Conservation (phyloP, 306 rosid genomes). For the Pterocarpus santalinus region DNA sequence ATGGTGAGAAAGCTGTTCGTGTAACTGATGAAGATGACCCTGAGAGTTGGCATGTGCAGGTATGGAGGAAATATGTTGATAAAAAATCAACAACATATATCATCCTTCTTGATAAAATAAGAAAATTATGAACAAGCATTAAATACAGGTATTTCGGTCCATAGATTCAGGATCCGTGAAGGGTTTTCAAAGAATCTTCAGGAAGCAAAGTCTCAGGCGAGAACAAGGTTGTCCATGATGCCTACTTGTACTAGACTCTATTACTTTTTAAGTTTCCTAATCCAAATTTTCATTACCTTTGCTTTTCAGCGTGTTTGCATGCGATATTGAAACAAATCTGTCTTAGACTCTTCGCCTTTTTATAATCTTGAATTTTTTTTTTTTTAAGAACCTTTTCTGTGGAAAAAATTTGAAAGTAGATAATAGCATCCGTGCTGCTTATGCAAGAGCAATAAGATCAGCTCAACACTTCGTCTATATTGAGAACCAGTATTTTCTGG, state of each 20-base stretch:
- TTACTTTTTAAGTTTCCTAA: conserved; percentile 19
- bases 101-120: conserved; percentile 16
- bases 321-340: conserved; percentile 13
- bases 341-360: background rate
- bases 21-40: conserved; percentile 62
- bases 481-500: conserved; percentile 75
- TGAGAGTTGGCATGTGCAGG: conserved; percentile 83
- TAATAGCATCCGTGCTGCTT: conserved; percentile 74
- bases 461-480: conserved; percentile 75
- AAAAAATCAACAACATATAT: background rate
- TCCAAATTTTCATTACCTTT: conserved; percentile 16
- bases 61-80: conserved; percentile 42
- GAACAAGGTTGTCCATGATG: conserved; percentile 39
- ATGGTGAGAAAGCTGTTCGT: conserved; percentile 54
- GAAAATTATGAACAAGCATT: conserved; percentile 43
- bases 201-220: conserved; percentile 74
- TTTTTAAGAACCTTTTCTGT: conserved; percentile 69
- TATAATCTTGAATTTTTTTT: conserved; percentile 15
- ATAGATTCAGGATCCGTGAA: conserved; percentile 84
- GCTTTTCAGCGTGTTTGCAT: background rate
- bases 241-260: conserved; percentile 6
- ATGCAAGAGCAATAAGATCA: conserved; percentile 72
- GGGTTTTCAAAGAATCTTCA: conserved; percentile 72
- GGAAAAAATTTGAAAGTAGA: conserved; percentile 82
- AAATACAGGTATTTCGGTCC: conserved; percentile 76